phyloP scores from a whole-genome alignment of 352 stramenopile species.

The Phytophthora syringae region DNA sequence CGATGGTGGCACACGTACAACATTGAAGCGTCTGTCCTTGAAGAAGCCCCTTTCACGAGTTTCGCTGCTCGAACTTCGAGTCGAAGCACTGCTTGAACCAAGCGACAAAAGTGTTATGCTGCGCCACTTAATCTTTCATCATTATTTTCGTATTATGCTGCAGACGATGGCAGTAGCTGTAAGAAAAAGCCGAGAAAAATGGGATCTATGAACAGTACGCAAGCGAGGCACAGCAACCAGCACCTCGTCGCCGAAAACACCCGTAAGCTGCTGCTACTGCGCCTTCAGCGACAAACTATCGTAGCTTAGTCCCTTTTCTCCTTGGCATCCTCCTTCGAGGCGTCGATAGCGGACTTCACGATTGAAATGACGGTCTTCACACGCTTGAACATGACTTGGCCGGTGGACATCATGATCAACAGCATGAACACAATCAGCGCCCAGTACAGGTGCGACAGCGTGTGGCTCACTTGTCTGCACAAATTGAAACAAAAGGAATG shows the following conservation, averaged over 20 bases:
- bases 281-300: conserved; percentile 14
- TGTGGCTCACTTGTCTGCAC: conserved; percentile 84
- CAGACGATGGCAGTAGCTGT: neutral
- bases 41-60: too few relatives aligned
- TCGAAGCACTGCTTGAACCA: neutral
- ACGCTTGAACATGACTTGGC: conserved; percentile 87
- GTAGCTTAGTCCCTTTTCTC: conserved; percentile 68
- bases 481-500: conserved; percentile 6
- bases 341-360: conserved; percentile 67
- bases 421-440: conserved; percentile 90
- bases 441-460: conserved; percentile 88
- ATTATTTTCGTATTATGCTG: neutral
- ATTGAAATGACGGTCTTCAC: conserved; percentile 81
- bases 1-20: conserved; percentile 1
- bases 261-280: conserved; percentile 15
- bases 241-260: conserved; percentile 17
- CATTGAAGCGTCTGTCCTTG: conserved; percentile 25
- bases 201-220: conserved; percentile 37
- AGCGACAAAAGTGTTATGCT: neutral
- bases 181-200: too few relatives aligned
- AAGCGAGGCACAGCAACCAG: conserved; percentile 15
- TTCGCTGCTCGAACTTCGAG: conserved; percentile 26
- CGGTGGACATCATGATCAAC: conserved; percentile 82
- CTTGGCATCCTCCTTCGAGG: conserved; percentile 53
- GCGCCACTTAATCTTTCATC: neutral